Evolutionary conservation across 2,329 filamentous ascomycete species (phyloP).

Genomic region (Aspergillus floridensis): DNA sequence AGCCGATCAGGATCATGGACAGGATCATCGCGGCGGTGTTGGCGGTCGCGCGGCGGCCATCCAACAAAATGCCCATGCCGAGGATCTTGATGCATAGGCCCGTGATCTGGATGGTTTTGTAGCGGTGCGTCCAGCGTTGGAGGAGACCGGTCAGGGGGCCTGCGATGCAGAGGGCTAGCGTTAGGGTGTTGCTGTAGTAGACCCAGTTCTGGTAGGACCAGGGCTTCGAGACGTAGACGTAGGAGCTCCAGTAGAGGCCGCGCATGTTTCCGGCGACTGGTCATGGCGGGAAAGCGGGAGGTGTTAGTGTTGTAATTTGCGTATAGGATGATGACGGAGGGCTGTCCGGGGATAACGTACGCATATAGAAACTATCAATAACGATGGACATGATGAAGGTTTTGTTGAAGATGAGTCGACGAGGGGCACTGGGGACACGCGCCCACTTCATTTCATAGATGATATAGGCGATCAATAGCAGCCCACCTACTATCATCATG

Average conservation of each 20-base stretch:
- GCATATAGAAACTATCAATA: slow-evolving; percentile 9
- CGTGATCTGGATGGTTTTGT: slow-evolving; percentile 44
- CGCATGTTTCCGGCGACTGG: not conserved
- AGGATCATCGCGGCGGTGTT: slow-evolving; percentile 36
- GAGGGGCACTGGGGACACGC: slow-evolving; percentile 44
- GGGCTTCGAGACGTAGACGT: slow-evolving; percentile 17
- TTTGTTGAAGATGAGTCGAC: slow-evolving; percentile 24
- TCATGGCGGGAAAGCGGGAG: no score
- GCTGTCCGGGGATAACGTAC: no score
- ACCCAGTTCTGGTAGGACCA: slow-evolving; percentile 42
- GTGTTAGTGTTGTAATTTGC: no score
- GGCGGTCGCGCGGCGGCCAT: slow-evolving; percentile 24
- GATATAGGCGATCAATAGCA: slow-evolving; percentile 52
- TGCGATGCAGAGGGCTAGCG: slow-evolving; percentile 40
- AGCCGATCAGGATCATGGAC: slow-evolving; percentile 39
- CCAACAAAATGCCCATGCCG: slow-evolving; percentile 39
- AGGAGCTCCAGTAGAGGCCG: slow-evolving; percentile 10
- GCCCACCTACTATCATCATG: slow-evolving; percentile 52
- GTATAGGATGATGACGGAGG: no score
- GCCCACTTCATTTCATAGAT: slow-evolving; percentile 54
- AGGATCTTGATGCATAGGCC: slow-evolving; percentile 38
- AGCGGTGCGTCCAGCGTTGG: slow-evolving; percentile 40
- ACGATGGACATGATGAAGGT: slow-evolving; percentile 10
- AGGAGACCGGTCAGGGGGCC: slow-evolving; percentile 33
- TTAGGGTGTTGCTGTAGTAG: slow-evolving; percentile 42